Evolutionary conservation across 352 stramenopile species (phyloP).

Genomic region (Pythium volutum): DNA sequence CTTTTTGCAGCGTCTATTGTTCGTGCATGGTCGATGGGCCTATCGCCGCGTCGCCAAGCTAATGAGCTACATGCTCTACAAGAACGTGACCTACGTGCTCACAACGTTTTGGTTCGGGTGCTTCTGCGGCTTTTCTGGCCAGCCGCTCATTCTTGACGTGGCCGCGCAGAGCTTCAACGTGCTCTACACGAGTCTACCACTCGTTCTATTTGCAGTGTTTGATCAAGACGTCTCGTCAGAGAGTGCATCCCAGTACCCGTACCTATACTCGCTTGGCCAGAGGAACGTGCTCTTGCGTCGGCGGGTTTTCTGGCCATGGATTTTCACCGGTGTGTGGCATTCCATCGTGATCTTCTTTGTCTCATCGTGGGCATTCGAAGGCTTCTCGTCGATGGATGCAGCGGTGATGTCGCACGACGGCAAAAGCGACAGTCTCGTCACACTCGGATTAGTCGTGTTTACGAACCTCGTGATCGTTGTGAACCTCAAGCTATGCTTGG

Average conservation of each 20-base stretch:
- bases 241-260: conserved; percentile 62
- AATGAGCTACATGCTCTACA: conserved; percentile 95
- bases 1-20: conserved; percentile 89
- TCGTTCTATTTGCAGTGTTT: conserved; percentile 75
- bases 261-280: conserved; percentile 66
- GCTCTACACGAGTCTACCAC: conserved; percentile 69
- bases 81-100: conserved; percentile 88
- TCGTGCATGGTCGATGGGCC: conserved; percentile 92
- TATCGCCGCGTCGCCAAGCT: conserved; percentile 92
- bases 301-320: conserved; percentile 83
- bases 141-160: conserved; percentile 75
- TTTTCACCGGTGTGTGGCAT: conserved; percentile 80
- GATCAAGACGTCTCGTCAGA: conserved; percentile 74
- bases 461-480: conserved; percentile 76
- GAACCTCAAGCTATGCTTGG: conserved; percentile 73
- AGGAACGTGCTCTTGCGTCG: conserved; percentile 55
- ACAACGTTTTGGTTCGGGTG: conserved; percentile 86
- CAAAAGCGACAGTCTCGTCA: conserved; percentile 54
- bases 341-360: conserved; percentile 82
- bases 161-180: conserved; percentile 84
- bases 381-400: conserved; percentile 22
- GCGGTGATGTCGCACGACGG: conserved; percentile 40
- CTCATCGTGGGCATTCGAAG: conserved; percentile 57
- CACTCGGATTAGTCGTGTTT: conserved; percentile 76
- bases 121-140: conserved; percentile 72